Evolutionary conservation across 2,329 filamentous ascomycete species (phyloP), one percentile per base, ranked within the genome.

Genomic region (Neophaeococcomyces mojaviensis): DNA sequence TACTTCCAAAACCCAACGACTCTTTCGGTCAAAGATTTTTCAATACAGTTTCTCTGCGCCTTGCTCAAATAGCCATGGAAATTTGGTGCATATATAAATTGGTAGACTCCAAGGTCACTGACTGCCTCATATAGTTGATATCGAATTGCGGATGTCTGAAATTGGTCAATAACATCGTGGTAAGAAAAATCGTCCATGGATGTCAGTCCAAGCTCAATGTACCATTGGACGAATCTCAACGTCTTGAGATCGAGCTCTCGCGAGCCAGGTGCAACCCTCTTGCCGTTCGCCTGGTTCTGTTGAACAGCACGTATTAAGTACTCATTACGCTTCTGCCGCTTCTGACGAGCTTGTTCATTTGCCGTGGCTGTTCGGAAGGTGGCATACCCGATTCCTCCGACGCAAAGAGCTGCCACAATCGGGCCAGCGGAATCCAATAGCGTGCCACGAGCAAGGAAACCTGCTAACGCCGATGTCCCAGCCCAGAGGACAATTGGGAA

Each of bases 1-100:
- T 41, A 52, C 19, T 50, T 52, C 50, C 50, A 52, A 33, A 46
- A 50, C 4, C 49, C 48, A 35, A 52, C 42, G 15, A 52, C 45
- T 19, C 44, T 48, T 39, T 50, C 44, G 3, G 44, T 46, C n/a
- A 48, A 46, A 26, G 34, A 41, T 44, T 52, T 52, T 6, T 48
- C 45, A 32, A 52, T 52, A 37, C 31, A 13, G 19, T 52, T 52
- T 9, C 48, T 24, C 16, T 39, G 33, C 3, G 44, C 50, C 34
- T 50, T 40, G 4, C 47, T 44, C 19, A 48, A 26, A 44, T 52
- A 52, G 18, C 50, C 50, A 37, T 46, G 50, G 33, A 50, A 52
- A 37, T 46, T 52, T 16, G 50, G 48, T 19, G 33, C 40, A 34
- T 48, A 52, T 2, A 48, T 35, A 16, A 22, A 50, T 28, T 50